Conservation (phyloP, 352 stramenopile genomes). For the Blastocystis sp. region DNA sequence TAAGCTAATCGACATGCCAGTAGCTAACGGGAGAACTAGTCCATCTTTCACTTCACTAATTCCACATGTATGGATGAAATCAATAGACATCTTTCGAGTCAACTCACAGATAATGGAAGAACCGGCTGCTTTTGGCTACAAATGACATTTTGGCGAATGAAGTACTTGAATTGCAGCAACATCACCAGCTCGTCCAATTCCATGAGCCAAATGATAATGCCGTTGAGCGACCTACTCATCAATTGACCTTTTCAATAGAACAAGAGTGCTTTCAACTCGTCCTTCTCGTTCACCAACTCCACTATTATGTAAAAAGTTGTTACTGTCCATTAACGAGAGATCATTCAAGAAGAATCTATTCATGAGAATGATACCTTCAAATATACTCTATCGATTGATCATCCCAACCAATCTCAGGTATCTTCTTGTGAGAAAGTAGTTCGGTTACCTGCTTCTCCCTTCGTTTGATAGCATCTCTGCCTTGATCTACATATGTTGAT, state of each 20-base stretch:
- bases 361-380: background rate
- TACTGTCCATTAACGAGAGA: conserved; percentile 63
- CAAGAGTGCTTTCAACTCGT: conserved; percentile 40
- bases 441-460: conserved; percentile 61
- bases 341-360: conserved; percentile 57
- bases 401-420: conserved; percentile 63
- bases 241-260: background rate
- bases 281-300: conserved; percentile 63
- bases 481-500: conserved; percentile 60
- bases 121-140: conserved; percentile 63
- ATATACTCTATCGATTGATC: conserved; percentile 63
- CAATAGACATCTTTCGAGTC: conserved; percentile 53
- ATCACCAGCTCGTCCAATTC: conserved; percentile 63
- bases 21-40: conserved; percentile 63
- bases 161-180: conserved; percentile 61
- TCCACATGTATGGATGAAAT: conserved; percentile 61
- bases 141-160: background rate
- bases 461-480: conserved; percentile 62
- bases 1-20: conserved; percentile 62
- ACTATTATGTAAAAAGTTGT: conserved; percentile 64
- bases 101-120: conserved; percentile 62
- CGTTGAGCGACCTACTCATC: conserved; percentile 22
- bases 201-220: conserved; percentile 62
- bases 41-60: conserved; percentile 62
- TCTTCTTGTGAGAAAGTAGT: conserved; percentile 62